Conservation (phyloP, 495 filamentous ascomycete species). For the Aspergillus sclerotioniger region DNA sequence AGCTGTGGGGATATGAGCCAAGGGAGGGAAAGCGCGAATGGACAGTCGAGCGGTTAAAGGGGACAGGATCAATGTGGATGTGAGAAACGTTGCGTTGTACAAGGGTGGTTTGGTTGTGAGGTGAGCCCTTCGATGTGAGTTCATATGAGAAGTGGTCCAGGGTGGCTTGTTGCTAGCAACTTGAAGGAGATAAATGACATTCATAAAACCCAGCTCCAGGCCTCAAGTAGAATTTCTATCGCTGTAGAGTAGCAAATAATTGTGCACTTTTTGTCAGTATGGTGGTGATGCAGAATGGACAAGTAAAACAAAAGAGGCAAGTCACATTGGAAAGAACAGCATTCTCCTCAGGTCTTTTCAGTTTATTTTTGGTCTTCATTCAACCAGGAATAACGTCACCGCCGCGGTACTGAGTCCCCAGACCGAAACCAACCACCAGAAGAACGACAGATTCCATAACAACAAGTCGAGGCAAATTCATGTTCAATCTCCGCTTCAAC, state of each 20-base stretch:
- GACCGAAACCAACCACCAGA: constrained; percentile 12
- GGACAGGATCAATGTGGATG: not conserved
- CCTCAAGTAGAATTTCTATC: not conserved
- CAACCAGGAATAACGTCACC: constrained; percentile 32
- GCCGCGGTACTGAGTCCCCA: constrained; percentile 32
- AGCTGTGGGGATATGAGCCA: not conserved
- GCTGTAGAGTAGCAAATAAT: not conserved
- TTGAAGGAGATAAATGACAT: constrained; percentile 6
- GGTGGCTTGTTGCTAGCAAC: not conserved
- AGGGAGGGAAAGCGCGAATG: not conserved
- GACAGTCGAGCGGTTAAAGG: not conserved
- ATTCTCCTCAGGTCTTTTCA: constrained; percentile 62
- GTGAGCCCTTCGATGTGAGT: not conserved
- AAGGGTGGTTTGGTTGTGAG: not conserved
- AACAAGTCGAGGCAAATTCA: constrained; percentile 8
- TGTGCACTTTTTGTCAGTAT: not conserved
- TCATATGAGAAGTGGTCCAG: not conserved
- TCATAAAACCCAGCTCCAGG: not conserved
- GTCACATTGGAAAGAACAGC: not conserved
- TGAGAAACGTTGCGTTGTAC: not conserved
- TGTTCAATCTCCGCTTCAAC: constrained; percentile 7
- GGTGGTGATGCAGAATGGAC: not conserved
- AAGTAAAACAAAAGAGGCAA: not conserved
- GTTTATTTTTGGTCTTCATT: constrained; percentile 51
- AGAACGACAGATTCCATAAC: constrained; percentile 21